Base-by-base conservation (phyloP, 768 basidiomycete genomes). In the Phaeotremella fagi region DNA sequence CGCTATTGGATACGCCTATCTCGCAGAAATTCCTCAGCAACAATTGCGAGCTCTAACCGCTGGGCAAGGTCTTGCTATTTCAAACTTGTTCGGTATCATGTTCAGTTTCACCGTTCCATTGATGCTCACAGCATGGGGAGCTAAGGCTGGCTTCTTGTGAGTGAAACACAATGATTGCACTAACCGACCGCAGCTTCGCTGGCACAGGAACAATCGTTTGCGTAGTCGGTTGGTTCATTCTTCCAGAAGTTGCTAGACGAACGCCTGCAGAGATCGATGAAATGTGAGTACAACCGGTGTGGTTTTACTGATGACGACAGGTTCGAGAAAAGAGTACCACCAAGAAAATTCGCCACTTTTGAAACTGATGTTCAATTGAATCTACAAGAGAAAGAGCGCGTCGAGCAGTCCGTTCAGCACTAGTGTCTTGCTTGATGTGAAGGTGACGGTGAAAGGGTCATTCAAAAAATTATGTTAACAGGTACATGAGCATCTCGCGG, bases 181-280 rank as follows among this genome's bases (percentile, higher is more conserved):
- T n/a, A n/a, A n/a, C n/a, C n/a, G n/a, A n/a, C n/a, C n/a, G n/a
- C n/a, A n/a, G n/a, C n/a, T n/a, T n/a, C n/a, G n/a, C n/a, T n/a
- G n/a, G n/a, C n/a, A n/a, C n/a, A n/a, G n/a, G n/a, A n/a, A n/a
- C n/a, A n/a, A n/a, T n/a, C n/a, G n/a, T n/a, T n/a, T n/a, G n/a
- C n/a, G n/a, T n/a, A n/a, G n/a, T n/a, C n/a, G n/a, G n/a, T n/a
- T n/a, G n/a, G n/a, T n/a, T n/a, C n/a, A n/a, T n/a, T n/a, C n/a
- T n/a, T n/a, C 60, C 60, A 14, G 60, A 61, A 36, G 37, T 47
- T n/a, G 52, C 60, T 9, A 42, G 37, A 22, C 48, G 60, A 29
- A 49, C 43, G 22, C 47, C 61, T 5, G 57, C 61, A 26, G 61
- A 63, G 38, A 31, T 63, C 15, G 61, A 63, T 42, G 61, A 63